A percentile compares a stretch with the other conserved stretches of the same genome.
Evolutionary conservation across 305 asterid species (phyloP).

Genomic region (Fraxinus ornus): DNA sequence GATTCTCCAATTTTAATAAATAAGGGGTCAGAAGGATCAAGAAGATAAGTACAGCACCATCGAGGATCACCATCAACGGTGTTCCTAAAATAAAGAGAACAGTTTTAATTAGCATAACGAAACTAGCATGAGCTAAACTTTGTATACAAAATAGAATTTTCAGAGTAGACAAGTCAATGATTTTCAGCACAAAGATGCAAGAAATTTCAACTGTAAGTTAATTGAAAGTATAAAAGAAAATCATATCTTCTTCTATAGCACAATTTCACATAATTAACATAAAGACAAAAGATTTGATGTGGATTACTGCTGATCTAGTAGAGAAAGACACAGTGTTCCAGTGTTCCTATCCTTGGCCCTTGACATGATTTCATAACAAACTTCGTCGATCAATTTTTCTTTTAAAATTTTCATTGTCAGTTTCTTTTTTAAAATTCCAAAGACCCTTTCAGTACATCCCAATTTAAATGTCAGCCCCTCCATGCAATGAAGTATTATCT

Average conservation of each 20-base stretch:
- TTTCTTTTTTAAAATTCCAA: not conserved
- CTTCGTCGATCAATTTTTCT: not conserved
- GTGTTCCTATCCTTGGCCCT: not conserved
- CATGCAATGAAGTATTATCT: not conserved
- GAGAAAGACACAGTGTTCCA: not conserved
- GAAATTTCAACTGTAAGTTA: slow-evolving; percentile 2
- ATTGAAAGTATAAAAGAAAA: not conserved
- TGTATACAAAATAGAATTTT: slow-evolving; percentile 12
- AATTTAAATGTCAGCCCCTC: not conserved
- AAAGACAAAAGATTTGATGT: not conserved
- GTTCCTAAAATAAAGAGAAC: slow-evolving; percentile 55
- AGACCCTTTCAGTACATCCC: not conserved
- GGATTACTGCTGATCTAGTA: not conserved
- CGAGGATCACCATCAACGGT: slow-evolving; percentile 75
- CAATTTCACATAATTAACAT: not conserved
- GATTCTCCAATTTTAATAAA: slow-evolving; percentile 87
- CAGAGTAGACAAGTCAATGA: slow-evolving; percentile 8
- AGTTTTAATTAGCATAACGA: not conserved
- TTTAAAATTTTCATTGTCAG: not conserved
- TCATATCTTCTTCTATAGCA: not conserved
- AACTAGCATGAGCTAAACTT: slow-evolving; percentile 1
- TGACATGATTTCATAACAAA: not conserved
- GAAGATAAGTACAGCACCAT: slow-evolving; percentile 98
- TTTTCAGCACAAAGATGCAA: not conserved
- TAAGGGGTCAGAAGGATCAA: slow-evolving; percentile 89